Evolutionary conservation across 805 yeast genomes (phyloP).

Genomic region (Pichia insulana): DNA sequence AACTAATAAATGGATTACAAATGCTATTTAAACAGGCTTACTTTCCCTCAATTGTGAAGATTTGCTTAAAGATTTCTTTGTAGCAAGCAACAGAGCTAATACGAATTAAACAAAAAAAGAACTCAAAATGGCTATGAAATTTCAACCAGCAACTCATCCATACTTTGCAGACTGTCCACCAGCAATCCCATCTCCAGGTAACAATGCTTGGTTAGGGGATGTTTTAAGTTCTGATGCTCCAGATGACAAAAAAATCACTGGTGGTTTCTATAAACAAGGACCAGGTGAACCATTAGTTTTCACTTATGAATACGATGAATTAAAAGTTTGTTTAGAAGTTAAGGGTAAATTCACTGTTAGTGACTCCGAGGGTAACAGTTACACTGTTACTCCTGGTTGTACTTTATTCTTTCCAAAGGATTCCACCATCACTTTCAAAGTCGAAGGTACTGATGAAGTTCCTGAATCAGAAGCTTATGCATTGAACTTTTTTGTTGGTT

Average conservation of each 20-base stretch:
- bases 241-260: conserved; percentile 48
- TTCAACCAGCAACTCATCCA: conserved; percentile 41
- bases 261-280: conserved; percentile 61
- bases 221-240: conserved; percentile 53
- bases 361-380: conserved; percentile 56
- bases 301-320: conserved; percentile 57
- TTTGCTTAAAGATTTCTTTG: not conserved
- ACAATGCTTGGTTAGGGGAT: conserved; percentile 64
- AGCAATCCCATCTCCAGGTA: conserved; percentile 53
- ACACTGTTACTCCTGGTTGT: conserved; percentile 54
- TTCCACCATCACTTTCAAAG: conserved; percentile 55
- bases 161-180: conserved; percentile 49
- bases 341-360: conserved; percentile 54
- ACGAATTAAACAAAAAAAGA: not conserved
- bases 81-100: not conserved
- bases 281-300: conserved; percentile 62
- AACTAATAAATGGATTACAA: no score
- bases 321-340: conserved; percentile 60
- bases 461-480: conserved; percentile 44
- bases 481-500: conserved; percentile 52
- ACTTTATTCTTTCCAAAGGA: conserved; percentile 61
- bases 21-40: not conserved
- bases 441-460: conserved; percentile 29
- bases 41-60: not conserved
- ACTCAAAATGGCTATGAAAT: conserved; percentile 43